Conservation (phyloP, 2,329 filamentous ascomycete species). For the Fonsecaea erecta region DNA sequence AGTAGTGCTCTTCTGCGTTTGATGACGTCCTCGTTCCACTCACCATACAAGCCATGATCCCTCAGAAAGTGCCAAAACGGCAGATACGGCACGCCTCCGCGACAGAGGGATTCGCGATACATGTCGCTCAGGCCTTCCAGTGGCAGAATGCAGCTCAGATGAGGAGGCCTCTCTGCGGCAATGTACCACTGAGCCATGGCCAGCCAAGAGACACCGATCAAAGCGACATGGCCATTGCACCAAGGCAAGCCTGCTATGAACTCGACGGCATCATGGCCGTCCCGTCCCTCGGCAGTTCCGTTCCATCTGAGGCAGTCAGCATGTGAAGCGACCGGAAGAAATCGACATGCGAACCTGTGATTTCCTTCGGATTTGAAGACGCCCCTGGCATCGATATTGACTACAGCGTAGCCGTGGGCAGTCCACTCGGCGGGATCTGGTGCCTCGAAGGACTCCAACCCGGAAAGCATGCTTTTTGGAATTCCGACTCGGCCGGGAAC, state of each 20-base stretch:
- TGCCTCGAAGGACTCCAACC: constrained; percentile 35
- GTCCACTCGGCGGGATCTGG: constrained; percentile 42
- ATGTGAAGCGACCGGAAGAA: neutral
- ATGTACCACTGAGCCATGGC: constrained; percentile 52
- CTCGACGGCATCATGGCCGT: constrained; percentile 20
- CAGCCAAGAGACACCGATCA: constrained; percentile 52
- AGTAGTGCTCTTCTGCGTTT: neutral
- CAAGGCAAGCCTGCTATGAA: constrained; percentile 43
- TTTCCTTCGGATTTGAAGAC: constrained; percentile 39
- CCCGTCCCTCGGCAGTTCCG: constrained; percentile 16
- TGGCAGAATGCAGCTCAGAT: constrained; percentile 50
- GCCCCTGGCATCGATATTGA: constrained; percentile 41
- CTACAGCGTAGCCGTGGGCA: constrained; percentile 40
- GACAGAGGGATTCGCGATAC: constrained; percentile 42
- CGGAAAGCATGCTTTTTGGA: constrained; percentile 12
- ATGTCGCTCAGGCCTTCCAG: constrained; percentile 54
- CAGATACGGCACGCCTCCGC: constrained; percentile 37
- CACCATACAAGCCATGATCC: constrained; percentile 15
- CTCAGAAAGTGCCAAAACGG: constrained; percentile 21
- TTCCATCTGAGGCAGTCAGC: constrained; percentile 7
- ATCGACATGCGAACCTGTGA: constrained; percentile 34
- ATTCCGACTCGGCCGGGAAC: constrained; percentile 12
- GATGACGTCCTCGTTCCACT: neutral
- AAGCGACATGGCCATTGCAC: constrained; percentile 52
- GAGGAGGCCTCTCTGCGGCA: constrained; percentile 49